phyloP scores from a whole-genome alignment of 768 basidiomycete species.

The Lactarius pseudohatsudake region DNA sequence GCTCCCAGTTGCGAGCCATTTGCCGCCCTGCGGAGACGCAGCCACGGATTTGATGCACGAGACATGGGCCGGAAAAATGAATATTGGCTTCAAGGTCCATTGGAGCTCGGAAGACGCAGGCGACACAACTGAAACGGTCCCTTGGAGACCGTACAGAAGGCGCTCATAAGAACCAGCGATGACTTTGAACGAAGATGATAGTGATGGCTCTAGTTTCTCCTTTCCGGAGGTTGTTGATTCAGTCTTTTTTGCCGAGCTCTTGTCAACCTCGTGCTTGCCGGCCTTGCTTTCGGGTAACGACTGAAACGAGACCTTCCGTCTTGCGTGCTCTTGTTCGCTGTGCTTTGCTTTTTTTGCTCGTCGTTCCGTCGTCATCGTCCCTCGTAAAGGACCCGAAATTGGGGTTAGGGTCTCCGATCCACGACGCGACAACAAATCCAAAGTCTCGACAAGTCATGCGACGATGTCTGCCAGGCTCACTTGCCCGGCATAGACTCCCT shows the following conservation, averaged over 20 bases:
- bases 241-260: neutral
- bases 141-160: slow-evolving; percentile 86
- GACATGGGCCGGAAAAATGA: slow-evolving; percentile 96
- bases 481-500: neutral
- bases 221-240: slow-evolving; percentile 29
- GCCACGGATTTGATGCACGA: slow-evolving; percentile 90
- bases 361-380: slow-evolving; percentile 16
- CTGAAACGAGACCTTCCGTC: slow-evolving; percentile 3
- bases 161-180: slow-evolving; percentile 96
- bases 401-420: slow-evolving; percentile 23
- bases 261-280: slow-evolving; percentile 31
- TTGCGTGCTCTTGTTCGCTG: slow-evolving; percentile 6
- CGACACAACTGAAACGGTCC: slow-evolving; percentile 45
- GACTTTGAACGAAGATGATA: slow-evolving; percentile 74
- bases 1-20: slow-evolving; percentile 95
- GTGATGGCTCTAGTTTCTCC: slow-evolving; percentile 20
- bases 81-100: slow-evolving; percentile 68
- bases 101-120: slow-evolving; percentile 31
- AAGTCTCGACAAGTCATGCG: slow-evolving; percentile 13
- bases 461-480: slow-evolving; percentile 19
- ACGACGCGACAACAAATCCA: neutral
- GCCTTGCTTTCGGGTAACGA: slow-evolving; percentile 22
- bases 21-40: slow-evolving; percentile 84
- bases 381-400: slow-evolving; percentile 20
- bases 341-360: slow-evolving; percentile 18